Evolutionary conservation across 495 filamentous ascomycete genomes (phyloP).

Genomic region (Durotheca rogersii): DNA sequence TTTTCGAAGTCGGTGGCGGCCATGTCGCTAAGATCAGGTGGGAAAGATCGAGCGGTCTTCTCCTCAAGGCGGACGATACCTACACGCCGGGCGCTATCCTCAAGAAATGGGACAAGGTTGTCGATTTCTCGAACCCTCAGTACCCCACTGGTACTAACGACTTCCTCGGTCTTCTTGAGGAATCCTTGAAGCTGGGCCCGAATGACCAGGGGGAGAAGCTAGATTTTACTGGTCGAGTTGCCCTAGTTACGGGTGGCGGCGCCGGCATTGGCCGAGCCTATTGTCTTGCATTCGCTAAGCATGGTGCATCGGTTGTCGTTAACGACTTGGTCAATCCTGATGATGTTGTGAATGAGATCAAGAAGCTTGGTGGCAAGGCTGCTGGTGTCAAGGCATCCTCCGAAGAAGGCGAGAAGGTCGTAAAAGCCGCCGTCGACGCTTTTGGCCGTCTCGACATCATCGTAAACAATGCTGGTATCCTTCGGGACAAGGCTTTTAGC

Average conservation of each 20-base stretch:
- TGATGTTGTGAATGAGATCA: conserved; percentile 86
- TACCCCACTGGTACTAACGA: conserved; percentile 87
- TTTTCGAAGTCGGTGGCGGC: conserved; percentile 93
- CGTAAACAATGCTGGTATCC: conserved; percentile 96
- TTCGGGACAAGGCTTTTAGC: conserved; percentile 95
- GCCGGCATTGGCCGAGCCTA: conserved; percentile 92
- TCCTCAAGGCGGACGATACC: conserved; percentile 84
- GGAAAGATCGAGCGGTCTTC: conserved; percentile 89
- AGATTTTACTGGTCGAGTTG: conserved; percentile 88
- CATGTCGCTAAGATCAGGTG: conserved; percentile 91
- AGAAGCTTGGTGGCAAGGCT: conserved; percentile 84
- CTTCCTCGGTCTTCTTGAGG: conserved; percentile 84
- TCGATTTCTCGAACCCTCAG: conserved; percentile 80
- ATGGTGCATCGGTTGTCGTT: conserved; percentile 87
- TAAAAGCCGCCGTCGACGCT: conserved; percentile 89
- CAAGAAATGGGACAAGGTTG: conserved; percentile 83
- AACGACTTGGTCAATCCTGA: conserved; percentile 97
- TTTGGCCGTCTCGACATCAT: conserved; percentile 93
- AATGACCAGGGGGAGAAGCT: conserved; percentile 75
- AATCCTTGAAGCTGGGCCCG: conserved; percentile 74
- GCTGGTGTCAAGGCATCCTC: conserved; percentile 91
- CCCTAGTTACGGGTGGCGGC: conserved; percentile 89
- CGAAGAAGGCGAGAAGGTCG: conserved; percentile 89
- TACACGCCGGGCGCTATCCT: conserved; percentile 87
- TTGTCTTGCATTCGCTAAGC: conserved; percentile 85